phyloP scores from a whole-genome alignment of 179 eudicot genomes.

The Vitellaria paradoxa region DNA sequence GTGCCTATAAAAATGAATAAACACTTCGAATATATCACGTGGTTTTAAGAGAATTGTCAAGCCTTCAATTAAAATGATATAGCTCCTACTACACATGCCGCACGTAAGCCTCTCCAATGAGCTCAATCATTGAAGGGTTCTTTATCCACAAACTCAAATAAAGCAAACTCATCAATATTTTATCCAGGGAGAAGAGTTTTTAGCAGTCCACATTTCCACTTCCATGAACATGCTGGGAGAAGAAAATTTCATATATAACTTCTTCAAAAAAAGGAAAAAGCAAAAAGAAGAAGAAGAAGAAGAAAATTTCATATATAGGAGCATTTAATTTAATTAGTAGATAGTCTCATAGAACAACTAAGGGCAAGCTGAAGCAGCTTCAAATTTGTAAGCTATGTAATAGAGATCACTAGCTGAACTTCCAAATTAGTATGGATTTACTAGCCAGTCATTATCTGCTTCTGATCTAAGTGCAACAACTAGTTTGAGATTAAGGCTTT shows the following conservation, averaged over 20 bases:
- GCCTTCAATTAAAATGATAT: background rate
- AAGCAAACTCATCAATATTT: background rate
- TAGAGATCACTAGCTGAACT: too few species aligned
- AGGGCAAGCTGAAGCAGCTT: too few species aligned
- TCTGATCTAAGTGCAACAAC: too few species aligned
- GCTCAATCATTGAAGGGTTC: background rate
- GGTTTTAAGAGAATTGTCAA: background rate
- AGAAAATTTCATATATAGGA: background rate
- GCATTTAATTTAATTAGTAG: background rate
- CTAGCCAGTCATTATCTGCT: too few species aligned
- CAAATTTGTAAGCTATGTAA: too few species aligned
- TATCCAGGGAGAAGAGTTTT: background rate
- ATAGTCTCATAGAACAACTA: too few species aligned
- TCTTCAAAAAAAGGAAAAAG: too few species aligned
- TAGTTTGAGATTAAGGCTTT: too few species aligned
- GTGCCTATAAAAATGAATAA: constrained; percentile 46
- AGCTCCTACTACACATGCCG: background rate
- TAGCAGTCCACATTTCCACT: background rate
- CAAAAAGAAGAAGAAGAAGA: too few species aligned
- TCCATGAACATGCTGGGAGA: background rate
- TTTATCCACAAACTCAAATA: constrained; percentile 2
- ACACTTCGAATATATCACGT: background rate
- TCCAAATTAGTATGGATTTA: too few species aligned
- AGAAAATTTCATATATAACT: too few species aligned
- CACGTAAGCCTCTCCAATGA: background rate